Base-by-base conservation (phyloP, 352 stramenopile genomes). In the Phytophthora ohioensis region DNA sequence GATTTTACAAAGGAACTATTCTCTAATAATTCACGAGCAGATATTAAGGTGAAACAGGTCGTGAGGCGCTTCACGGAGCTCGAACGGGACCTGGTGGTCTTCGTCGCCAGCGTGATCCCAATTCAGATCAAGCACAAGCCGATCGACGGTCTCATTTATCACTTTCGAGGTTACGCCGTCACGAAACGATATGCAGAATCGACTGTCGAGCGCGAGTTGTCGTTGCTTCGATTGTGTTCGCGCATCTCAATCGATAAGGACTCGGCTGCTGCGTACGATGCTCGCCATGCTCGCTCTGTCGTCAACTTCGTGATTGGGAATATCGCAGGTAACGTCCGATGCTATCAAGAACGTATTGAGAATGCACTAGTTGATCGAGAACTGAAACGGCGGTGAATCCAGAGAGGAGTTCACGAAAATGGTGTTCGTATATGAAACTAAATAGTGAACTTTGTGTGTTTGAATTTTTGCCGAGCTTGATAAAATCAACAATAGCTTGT, bases 191-290 rank as follows among this genome's bases (percentile, higher is more conserved):
- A 78, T 15, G 27, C 41, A n/a, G 27, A 10, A 0, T 78, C 73
- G 11, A 57, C 62, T n/a, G n/a, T 57, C 11, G 53, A 35, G 4
- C 41, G 51, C 8, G 61, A 82, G n/a, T 64, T 69, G 34, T 68
- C 78, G n/a, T 67, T 88, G 34, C 56, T 91, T 51, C 76, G 85
- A 57, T 79, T 75, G 49, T 85, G 77, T 48, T 69, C 74, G n/a
- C 66, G 83, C 17, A 78, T 82, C 39, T 82, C 76, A n/a, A 75
- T 80, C 17, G 67, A 85, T 53, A 74, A 75, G 27, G 71, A 41
- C 7, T 54, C 75, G 30, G 71, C 64, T 21, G 36, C 47, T 32
- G 32, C 56, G 6, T 52, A 66, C 42, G 47, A 71, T 35, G 48
- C 64, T 48, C 59, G 53, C 3, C 59, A 73, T 13, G 52, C 67